A percentile compares a stretch with the other conserved stretches of the same genome.
These are phyloP conservation scores for Diplotaxis tenuifolia DNA, from an alignment of 345 rosid genomes.

Conservation along the genomic window DNA sequence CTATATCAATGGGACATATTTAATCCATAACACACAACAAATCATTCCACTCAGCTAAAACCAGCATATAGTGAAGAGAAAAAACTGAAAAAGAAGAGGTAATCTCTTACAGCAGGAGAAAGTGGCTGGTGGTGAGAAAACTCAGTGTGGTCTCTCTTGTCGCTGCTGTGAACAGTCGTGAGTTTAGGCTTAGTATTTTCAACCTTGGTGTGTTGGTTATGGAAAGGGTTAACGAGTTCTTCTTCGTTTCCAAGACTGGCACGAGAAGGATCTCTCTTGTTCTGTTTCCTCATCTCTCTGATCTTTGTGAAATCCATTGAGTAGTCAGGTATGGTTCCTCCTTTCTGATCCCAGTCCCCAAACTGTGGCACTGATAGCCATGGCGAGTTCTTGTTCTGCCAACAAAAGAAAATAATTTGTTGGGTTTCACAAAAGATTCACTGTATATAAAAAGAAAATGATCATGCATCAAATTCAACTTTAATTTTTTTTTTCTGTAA, in stretches of 20 bases:
- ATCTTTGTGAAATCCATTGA: constrained; percentile 87
- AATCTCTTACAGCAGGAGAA: constrained; percentile 63
- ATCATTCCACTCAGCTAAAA: not conserved
- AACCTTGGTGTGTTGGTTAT: constrained; percentile 27
- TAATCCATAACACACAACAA: not conserved
- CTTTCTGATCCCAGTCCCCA: constrained; percentile 98
- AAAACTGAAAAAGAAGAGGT: not conserved
- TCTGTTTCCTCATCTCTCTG: constrained; percentile 92
- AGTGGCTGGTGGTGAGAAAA: constrained; percentile 37
- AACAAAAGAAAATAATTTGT: constrained; percentile 24
- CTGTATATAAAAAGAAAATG: not conserved
- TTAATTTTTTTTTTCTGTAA: not conserved
- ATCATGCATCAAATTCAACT: constrained; percentile 8
- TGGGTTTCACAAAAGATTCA: too few relatives aligned
- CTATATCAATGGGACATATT: not conserved
- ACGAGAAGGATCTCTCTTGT: constrained; percentile 84
- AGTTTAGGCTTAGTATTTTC: constrained; percentile 23
- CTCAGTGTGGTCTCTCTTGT: constrained; percentile 41
- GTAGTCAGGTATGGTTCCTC: constrained; percentile 73
- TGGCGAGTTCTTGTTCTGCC: constrained; percentile 57
- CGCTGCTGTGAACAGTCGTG: constrained; percentile 36
- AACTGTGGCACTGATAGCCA: constrained; percentile 97
- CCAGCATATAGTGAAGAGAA: not conserved
- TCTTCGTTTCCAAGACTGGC: constrained; percentile 95
- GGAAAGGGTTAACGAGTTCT: constrained; percentile 64